These are phyloP conservation scores for Diaporthe citrichinensis DNA, from an alignment of 2,329 filamentous ascomycete species.

Conservation along the genomic window DNA sequence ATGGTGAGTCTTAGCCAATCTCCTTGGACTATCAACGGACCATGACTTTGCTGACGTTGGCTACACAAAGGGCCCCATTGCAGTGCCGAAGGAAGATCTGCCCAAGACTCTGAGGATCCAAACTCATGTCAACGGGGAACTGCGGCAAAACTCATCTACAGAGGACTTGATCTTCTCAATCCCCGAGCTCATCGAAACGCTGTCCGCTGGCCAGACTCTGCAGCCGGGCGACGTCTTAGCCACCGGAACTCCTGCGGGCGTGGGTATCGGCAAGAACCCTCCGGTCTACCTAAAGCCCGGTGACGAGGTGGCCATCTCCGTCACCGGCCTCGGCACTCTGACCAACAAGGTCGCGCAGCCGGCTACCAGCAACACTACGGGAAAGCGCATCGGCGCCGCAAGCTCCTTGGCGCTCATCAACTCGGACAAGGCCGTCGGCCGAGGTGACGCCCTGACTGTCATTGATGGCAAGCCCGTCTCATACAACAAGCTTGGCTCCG, in stretches of 20 bases:
- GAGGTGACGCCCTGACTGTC: neutral
- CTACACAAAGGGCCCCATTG: neutral
- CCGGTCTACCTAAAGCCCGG: slow-evolving; percentile 6
- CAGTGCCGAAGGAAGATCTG: neutral
- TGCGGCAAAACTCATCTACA: neutral
- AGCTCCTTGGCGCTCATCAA: neutral
- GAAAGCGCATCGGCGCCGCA: neutral
- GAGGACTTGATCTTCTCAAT: slow-evolving; percentile 3
- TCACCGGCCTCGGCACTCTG: neutral
- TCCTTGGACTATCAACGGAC: no score
- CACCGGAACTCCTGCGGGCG: neutral
- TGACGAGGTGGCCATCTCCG: slow-evolving; percentile 11
- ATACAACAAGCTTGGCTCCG: neutral
- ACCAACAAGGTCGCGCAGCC: slow-evolving; percentile 3
- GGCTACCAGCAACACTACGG: neutral
- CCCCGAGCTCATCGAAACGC: neutral
- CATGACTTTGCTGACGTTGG: neutral
- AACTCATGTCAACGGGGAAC: slow-evolving; percentile 2
- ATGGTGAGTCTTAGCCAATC: neutral
- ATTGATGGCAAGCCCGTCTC: neutral
- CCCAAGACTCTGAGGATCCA: neutral
- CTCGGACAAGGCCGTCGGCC: neutral
- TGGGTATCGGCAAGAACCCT: neutral
- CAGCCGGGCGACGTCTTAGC: neutral
- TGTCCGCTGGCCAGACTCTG: neutral